Evolutionary conservation across 768 basidiomycete genomes (phyloP).

Genomic region (Tulasnella sp.): DNA sequence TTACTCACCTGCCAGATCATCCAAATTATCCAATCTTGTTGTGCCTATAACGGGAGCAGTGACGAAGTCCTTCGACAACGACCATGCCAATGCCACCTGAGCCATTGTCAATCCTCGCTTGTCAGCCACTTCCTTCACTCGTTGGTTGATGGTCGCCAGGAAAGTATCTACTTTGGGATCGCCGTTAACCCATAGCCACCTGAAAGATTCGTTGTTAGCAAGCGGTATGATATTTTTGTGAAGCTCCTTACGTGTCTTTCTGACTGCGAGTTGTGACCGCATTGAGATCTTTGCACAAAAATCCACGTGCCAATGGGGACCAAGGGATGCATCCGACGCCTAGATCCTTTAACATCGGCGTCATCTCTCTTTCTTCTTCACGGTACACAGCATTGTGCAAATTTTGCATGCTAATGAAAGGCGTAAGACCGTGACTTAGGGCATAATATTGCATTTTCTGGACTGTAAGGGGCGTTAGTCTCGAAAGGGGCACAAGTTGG

Average conservation of each 20-base stretch:
- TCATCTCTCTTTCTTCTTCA: constrained; percentile 12
- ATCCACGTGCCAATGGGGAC: constrained; percentile 21
- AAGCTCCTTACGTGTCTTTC: background rate
- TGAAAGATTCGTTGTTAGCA: too few species aligned
- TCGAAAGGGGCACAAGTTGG: too few species aligned
- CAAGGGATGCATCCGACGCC: constrained; percentile 23
- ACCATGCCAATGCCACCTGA: background rate
- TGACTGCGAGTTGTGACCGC: background rate
- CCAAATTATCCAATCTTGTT: background rate
- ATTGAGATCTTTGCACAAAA: constrained; percentile 16
- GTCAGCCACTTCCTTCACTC: background rate
- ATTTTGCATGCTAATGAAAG: constrained; percentile 10
- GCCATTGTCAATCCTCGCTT: background rate
- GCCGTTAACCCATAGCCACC: too few species aligned
- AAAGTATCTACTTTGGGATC: background rate
- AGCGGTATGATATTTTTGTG: too few species aligned
- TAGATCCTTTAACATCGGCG: background rate
- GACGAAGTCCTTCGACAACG: background rate
- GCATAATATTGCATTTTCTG: constrained; percentile 17
- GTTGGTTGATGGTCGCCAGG: background rate
- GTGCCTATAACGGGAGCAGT: background rate
- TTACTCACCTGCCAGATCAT: constrained; percentile 1
- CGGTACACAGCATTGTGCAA: constrained; percentile 2
- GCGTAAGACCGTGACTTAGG: background rate
- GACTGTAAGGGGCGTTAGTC: background rate